Conservation (phyloP, 2,329 filamentous ascomycete species). For the Alternaria arborescens region DNA sequence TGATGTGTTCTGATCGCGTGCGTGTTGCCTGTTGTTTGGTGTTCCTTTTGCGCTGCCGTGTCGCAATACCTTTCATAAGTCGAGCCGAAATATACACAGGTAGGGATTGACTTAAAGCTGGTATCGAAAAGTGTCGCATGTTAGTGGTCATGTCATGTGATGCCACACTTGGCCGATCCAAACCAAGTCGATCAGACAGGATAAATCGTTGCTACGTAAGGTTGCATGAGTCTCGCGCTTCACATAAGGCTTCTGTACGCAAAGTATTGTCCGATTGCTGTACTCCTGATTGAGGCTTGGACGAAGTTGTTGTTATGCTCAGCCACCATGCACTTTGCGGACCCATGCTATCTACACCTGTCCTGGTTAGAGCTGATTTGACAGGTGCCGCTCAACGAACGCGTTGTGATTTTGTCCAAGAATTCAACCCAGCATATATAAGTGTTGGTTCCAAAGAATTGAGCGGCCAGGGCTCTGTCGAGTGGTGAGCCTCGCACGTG, state of each 20-base stretch:
- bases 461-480: neutral
- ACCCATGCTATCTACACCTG: neutral
- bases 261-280: neutral
- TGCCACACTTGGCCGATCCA: neutral
- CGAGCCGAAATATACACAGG: neutral
- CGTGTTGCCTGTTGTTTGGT: neutral
- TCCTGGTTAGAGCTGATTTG: neutral
- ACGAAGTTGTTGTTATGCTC: neutral
- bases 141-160: neutral
- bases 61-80: neutral
- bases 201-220: neutral
- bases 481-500: neutral
- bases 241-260: neutral
- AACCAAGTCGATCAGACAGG: neutral
- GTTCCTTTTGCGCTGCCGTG: neutral
- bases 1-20: neutral
- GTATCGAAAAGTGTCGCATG: neutral
- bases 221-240: neutral
- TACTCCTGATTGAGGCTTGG: neutral
- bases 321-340: neutral
- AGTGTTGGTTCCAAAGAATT: neutral
- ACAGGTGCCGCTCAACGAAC: neutral
- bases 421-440: neutral
- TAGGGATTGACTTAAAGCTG: neutral
- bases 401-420: neutral